Evolutionary conservation across 176 grass and related monocot genomes (phyloP).

Genomic region (Juncus inflexus): DNA sequence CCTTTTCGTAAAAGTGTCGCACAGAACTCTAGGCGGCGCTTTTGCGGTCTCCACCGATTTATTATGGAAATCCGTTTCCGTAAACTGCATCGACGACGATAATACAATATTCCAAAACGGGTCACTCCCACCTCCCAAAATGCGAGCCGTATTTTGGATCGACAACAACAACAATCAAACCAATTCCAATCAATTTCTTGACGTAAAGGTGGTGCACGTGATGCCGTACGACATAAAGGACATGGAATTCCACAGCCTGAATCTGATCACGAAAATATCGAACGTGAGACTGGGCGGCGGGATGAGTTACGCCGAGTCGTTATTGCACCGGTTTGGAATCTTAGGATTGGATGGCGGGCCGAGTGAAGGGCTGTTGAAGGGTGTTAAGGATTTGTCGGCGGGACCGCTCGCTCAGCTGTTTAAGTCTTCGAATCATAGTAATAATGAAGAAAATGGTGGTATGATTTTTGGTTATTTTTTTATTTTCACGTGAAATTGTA

Average conservation of each 20-base stretch:
- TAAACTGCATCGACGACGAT: constrained; percentile 79
- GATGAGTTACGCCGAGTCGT: constrained; percentile 84
- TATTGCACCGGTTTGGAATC: constrained; percentile 88
- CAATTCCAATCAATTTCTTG: constrained; percentile 60
- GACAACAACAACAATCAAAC: constrained; percentile 49
- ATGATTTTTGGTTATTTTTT: too few species aligned
- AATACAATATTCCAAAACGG: not conserved
- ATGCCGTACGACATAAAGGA: constrained; percentile 85
- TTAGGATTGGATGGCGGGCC: constrained; percentile 87
- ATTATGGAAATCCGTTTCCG: constrained; percentile 64
- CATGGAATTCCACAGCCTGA: constrained; percentile 94
- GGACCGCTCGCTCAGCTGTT: constrained; percentile 89
- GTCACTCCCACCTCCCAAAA: constrained; percentile 38
- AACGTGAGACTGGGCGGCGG: constrained; percentile 92
- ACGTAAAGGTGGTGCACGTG: constrained; percentile 77
- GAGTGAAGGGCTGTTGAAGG: constrained; percentile 82
- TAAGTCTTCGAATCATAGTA: constrained; percentile 58
- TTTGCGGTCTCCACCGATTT: constrained; percentile 92
- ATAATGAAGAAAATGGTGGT: not conserved
- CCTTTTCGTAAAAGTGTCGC: constrained; percentile 90
- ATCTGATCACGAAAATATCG: constrained; percentile 66
- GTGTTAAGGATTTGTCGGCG: constrained; percentile 88
- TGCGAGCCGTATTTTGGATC: constrained; percentile 97
- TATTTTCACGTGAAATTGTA: too few species aligned
- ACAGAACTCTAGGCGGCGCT: constrained; percentile 94